phyloP scores from a whole-genome alignment of 352 stramenopile species.

The Elongisporangium undulatum region DNA sequence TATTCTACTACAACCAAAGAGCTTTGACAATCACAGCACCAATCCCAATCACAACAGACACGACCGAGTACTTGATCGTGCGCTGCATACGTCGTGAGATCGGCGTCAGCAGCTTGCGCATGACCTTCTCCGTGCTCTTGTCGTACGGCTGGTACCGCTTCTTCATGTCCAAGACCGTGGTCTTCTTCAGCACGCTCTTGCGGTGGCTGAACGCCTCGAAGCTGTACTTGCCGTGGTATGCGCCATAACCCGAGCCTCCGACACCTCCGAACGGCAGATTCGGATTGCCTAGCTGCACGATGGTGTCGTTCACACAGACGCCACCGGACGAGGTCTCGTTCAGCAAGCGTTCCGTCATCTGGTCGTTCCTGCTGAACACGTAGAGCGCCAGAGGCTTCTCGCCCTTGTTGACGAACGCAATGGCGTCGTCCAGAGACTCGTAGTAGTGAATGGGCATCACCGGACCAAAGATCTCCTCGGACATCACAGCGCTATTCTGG shows the following conservation, averaged over 20 bases:
- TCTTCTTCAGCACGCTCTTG: slow-evolving; percentile 55
- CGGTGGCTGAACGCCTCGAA: slow-evolving; percentile 79
- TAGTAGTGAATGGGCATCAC: slow-evolving; percentile 91
- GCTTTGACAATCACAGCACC: not conserved
- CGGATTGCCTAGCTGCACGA: slow-evolving; percentile 64
- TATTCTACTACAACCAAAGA: not conserved
- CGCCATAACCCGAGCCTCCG: slow-evolving; percentile 72
- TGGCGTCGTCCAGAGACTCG: slow-evolving; percentile 27
- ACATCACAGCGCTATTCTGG: slow-evolving; percentile 60
- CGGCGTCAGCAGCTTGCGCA: not conserved
- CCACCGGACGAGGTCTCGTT: slow-evolving; percentile 45
- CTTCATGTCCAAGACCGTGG: slow-evolving; percentile 41
- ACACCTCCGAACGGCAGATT: slow-evolving; percentile 82
- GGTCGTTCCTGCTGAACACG: slow-evolving; percentile 55
- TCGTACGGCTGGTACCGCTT: slow-evolving; percentile 68
- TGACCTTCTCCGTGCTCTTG: slow-evolving; percentile 3
- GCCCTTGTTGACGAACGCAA: slow-evolving; percentile 35
- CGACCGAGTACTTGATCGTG: not conserved
- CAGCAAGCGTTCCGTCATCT: slow-evolving; percentile 25
- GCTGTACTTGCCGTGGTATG: slow-evolving; percentile 77
- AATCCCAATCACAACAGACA: not conserved
- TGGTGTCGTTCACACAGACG: slow-evolving; percentile 74
- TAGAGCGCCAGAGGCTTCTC: slow-evolving; percentile 87
- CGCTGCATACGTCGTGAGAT: not conserved
- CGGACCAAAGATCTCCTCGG: slow-evolving; percentile 96